Conservation (phyloP, 1,284 basidiomycete genomes). For the Microbotryum saponariae region DNA sequence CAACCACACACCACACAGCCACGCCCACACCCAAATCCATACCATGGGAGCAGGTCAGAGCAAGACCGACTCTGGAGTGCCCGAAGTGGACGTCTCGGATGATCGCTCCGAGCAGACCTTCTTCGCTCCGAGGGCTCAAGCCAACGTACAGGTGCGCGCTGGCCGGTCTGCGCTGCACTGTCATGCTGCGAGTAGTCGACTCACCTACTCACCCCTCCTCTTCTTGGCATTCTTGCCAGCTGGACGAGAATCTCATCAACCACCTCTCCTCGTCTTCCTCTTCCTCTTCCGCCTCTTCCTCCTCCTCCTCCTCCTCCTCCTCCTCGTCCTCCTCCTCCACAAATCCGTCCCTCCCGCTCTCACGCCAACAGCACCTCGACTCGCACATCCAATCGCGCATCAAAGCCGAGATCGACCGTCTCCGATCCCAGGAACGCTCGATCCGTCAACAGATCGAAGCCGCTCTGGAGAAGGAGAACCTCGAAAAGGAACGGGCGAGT, state of each 20-base stretch:
- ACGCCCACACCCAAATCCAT: no score
- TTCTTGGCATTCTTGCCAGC: slow-evolving; percentile 4
- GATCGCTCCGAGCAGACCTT: background rate
- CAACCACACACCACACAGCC: no score
- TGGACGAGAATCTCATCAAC: slow-evolving; percentile 28
- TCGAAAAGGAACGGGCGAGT: slow-evolving; percentile 28
- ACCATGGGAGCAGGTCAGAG: background rate
- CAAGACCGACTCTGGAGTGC: background rate
- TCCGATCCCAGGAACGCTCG: slow-evolving; percentile 31
- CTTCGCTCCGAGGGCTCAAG: no score
- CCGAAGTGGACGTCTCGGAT: background rate
- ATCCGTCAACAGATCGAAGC: slow-evolving; percentile 33
- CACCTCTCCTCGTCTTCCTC: slow-evolving; percentile 14
- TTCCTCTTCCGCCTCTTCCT: slow-evolving; percentile 9
- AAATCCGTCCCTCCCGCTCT: slow-evolving; percentile 19
- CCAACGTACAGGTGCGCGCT: no score
- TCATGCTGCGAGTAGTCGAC: no score
- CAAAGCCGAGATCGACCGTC: slow-evolving; percentile 27
- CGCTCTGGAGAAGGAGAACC: slow-evolving; percentile 37
- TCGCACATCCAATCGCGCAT: slow-evolving; percentile 35
- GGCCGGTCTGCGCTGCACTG: no score
- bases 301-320: slow-evolving; percentile 12
- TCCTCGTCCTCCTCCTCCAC: slow-evolving; percentile 10
- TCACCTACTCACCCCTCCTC: no score
- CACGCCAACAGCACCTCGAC: slow-evolving; percentile 35